These are phyloP conservation scores for Calocera cornea DNA, from an alignment of 768 basidiomycete genomes.

Conservation along the genomic window DNA sequence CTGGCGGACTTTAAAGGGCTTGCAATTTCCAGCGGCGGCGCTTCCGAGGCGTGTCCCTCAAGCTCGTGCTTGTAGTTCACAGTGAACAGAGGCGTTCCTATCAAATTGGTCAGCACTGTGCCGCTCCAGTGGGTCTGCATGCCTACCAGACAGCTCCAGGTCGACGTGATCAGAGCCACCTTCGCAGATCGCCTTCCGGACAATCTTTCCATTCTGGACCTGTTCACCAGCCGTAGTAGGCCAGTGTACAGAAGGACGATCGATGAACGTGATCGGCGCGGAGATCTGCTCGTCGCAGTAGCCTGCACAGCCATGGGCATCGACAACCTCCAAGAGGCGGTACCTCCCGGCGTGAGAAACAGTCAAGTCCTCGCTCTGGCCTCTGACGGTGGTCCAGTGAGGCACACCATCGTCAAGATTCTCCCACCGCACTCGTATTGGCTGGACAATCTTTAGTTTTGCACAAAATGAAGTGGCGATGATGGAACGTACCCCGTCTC, in stretches of 20 bases:
- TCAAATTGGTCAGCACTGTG: not conserved
- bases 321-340: not conserved
- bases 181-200: conserved; percentile 63
- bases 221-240: not conserved
- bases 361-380: not conserved
- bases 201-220: not conserved
- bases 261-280: not conserved
- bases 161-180: conserved; percentile 70
- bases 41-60: not conserved
- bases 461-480: not conserved
- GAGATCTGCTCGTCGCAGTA: conserved; percentile 1
- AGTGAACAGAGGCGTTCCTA: conserved; percentile 86
- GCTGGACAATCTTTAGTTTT: not conserved
- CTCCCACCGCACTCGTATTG: conserved; percentile 9
- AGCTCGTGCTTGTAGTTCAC: conserved; percentile 75
- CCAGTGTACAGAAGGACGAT: not conserved
- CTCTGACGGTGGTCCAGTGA: not conserved
- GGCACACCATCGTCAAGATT: not conserved
- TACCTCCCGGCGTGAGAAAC: not conserved
- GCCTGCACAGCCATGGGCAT: not conserved
- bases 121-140: not conserved
- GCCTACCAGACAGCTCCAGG: conserved; percentile 60
- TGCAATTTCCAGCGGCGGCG: conserved; percentile 31
- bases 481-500: conserved; percentile 56
- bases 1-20: conserved; percentile 69